Percentiles rank a stretch among this genome's conserved stretches.
phyloP scores from a whole-genome alignment of 257 asterid species.

The Salvia rosmarinus region DNA sequence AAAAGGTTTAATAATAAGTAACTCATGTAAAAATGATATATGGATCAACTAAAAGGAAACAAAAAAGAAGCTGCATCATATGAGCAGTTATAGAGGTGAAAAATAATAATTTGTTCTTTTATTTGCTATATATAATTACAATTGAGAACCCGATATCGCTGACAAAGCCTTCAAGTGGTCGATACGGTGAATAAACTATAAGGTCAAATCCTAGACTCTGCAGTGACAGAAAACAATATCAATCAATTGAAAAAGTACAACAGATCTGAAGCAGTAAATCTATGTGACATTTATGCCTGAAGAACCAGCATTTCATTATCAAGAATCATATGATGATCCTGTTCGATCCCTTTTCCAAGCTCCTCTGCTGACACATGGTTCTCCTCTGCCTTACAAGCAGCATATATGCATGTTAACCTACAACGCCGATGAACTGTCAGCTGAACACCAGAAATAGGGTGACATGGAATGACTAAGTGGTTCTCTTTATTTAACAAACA shows the following conservation, averaged over 20 bases:
- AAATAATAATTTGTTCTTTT: background rate
- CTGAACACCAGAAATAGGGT: slow-evolving; percentile 44
- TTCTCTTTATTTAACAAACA: slow-evolving; percentile 27
- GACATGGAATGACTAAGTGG: slow-evolving; percentile 12
- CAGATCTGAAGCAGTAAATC: background rate
- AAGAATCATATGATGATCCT: slow-evolving; percentile 87
- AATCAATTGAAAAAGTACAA: slow-evolving; percentile 22
- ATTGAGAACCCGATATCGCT: slow-evolving; percentile 70
- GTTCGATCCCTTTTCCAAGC: slow-evolving; percentile 98
- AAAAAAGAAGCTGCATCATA: slow-evolving; percentile 12
- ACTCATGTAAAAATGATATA: slow-evolving; percentile 2
- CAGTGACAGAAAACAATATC: slow-evolving; percentile 36
- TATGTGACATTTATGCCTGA: slow-evolving; percentile 59
- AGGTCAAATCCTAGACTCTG: slow-evolving; percentile 97
- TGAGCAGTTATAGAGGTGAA: slow-evolving; percentile 2
- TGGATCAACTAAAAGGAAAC: slow-evolving; percentile 12
- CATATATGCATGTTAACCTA: slow-evolving; percentile 97
- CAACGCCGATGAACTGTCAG: slow-evolving; percentile 48
- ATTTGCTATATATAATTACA: slow-evolving; percentile 19
- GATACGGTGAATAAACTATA: slow-evolving; percentile 93
- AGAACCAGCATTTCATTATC: slow-evolving; percentile 92
- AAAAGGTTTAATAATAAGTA: slow-evolving; percentile 28
- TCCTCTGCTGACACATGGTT: slow-evolving; percentile 99
- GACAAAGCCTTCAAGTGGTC: slow-evolving; percentile 84
- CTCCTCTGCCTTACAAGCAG: slow-evolving; percentile 98